phyloP scores from a whole-genome alignment of 371 early-diverging fungal species.

The Mortierella sp. region DNA sequence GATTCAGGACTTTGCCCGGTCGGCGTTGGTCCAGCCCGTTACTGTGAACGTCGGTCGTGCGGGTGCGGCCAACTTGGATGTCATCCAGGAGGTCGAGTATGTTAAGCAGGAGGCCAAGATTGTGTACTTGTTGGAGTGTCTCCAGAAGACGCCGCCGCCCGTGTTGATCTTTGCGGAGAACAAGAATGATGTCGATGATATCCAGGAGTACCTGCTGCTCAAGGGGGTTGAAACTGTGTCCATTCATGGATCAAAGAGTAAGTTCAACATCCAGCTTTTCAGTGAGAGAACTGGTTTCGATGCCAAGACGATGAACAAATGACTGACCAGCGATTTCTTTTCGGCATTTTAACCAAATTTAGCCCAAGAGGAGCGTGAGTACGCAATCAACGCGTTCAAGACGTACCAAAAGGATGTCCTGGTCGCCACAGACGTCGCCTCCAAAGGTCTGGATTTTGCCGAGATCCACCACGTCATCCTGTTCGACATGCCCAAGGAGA shows the following conservation, averaged over 20 bases:
- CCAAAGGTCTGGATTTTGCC: conserved; percentile 94
- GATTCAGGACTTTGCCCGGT: conserved; percentile 94
- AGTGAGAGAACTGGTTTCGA: too few species aligned
- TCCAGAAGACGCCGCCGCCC: conserved; percentile 96
- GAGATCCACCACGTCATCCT: conserved; percentile 95
- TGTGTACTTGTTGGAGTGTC: conserved; percentile 90
- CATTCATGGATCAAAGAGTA: conserved; percentile 96
- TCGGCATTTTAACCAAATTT: conserved; percentile 63
- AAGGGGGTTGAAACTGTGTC: conserved; percentile 96
- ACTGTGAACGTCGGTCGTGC: conserved; percentile 98
- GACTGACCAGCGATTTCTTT: not conserved
- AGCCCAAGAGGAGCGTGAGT: conserved; percentile 88
- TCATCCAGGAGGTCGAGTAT: conserved; percentile 97
- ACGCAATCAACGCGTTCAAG: conserved; percentile 86
- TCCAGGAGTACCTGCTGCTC: conserved; percentile 93
- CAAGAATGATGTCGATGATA: conserved; percentile 99
- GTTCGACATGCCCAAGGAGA: conserved; percentile 97
- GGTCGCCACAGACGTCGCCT: conserved; percentile 94
- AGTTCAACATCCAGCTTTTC: conserved; percentile 24
- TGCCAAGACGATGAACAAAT: too few species aligned
- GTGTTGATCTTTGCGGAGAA: conserved; percentile 99
- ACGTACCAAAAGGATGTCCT: conserved; percentile 86
- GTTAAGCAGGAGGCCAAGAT: conserved; percentile 97
- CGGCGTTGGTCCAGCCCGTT: conserved; percentile 91
- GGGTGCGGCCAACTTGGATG: conserved; percentile 97